Base-by-base conservation (phyloP, 371 early-diverging fungal genomes). In the Mucor velutinosus region DNA sequence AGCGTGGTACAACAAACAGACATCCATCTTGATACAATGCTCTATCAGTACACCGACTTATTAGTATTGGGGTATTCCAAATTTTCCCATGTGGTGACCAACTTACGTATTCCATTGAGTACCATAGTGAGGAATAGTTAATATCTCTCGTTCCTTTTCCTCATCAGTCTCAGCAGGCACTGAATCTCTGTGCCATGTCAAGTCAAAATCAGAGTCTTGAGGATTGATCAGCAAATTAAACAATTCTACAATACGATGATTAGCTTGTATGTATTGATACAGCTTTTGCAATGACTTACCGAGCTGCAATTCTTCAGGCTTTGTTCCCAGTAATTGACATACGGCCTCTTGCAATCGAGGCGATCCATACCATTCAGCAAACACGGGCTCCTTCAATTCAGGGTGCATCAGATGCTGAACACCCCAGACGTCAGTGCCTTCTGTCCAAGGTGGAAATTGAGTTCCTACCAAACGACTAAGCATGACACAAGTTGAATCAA, bases 401-500 rank as follows among this genome's bases (percentile, higher is more conserved):
- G 86, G 85, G 62, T 86, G 83, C 63, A 78, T 71, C 49, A 84
- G 45, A 56, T 82, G 82, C 39, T 86, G 86, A n/a, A 86, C 82
- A 60, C 86, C 86, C 86, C 86, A 86, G 2, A 80, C 81, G 59
- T 83, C 83, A 25, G 79, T 79, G 6, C 79, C 85, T 63, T 84
- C 82, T 14, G 74, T 77, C 86, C 86, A 86, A 41, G 86, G 86
- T 47, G 86, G 86, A 55, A 86, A 86, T 47, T 83, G 84, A 4
- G 82, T 84, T 41, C 86, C 86, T 11, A 86, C 86, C 33, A 81
- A 64, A 57, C 84, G 83, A 58, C 81, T 76, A 51, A 27, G 29
- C n/a, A 21, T 3, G 7, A 21, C 21, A 1, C 47, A 10, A 29
- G 30, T 19, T 8, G 5, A 30, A 10, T 12, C 8, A 29, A 17